Evolutionary conservation across 805 yeast species (phyloP), one percentile per base, ranked within the genome.

Genomic region (Candida golubevii): DNA sequence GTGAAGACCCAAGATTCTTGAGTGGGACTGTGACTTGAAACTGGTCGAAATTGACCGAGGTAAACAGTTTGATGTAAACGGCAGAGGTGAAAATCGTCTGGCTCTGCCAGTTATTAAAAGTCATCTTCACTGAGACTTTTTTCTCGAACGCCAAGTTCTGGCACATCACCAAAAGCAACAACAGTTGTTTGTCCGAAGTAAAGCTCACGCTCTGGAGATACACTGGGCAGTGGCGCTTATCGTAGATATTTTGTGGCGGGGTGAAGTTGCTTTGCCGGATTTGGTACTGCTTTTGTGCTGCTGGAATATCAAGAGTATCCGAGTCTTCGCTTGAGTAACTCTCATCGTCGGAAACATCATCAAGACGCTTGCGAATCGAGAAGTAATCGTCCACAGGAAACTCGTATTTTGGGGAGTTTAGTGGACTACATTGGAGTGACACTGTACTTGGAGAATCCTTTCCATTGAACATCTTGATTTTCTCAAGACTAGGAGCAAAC

Each of bases 381-480:
- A 64, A 65, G 49, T 63, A 64, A 50, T 60, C 64, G 28, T 36
- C 46, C 9, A 23, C 38, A 18, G 46, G 49, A 31, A 39, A 45
- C 12, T 39, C 48, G n/a, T 39, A 42, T 26, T 34, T 44, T 3
- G 73, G 73, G 2, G 70, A 63, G 26, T 62, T 61, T 27, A 65
- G 56, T 0, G 83, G 83, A 1, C 85, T 74, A 50, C 71, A 73
- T 35, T 78, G 79, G 40, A 71, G 48, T 0, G 85, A 80, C n/a
- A 83, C 84, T 1, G 84, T 74, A 9, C 73, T 69, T 28, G 89
- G 88, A 49, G 76, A 77, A 39, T 78, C 82, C 26, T 64, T 60
- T 35, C 80, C 81, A 53, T 80, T 79, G 57, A 84, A 83, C 55
- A 78, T 77, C 60, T 83, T 83, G 44, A 84, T 75, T 34, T 79